Conservation (phyloP, 2,329 filamentous ascomycete genomes). For the Achaetomium macrosporum region DNA sequence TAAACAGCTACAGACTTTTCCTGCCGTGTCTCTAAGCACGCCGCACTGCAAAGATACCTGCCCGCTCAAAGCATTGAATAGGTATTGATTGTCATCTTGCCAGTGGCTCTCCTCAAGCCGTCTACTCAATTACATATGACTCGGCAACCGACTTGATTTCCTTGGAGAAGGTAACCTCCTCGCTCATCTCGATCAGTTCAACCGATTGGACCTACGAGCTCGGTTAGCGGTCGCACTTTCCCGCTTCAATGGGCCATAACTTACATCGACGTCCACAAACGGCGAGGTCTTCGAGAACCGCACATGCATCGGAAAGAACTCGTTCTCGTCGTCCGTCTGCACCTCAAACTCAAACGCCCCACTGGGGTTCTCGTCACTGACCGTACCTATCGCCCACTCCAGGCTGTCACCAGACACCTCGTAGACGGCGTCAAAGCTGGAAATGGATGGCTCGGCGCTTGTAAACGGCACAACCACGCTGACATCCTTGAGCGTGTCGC, state of each 20-base stretch:
- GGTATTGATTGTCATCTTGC: not conserved
- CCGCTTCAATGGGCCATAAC: slow-evolving; percentile 31
- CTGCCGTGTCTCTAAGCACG: slow-evolving; percentile 11
- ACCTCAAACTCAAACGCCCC: slow-evolving; percentile 96
- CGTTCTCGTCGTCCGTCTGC: slow-evolving; percentile 76
- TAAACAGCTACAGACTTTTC: not conserved
- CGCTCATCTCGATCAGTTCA: slow-evolving; percentile 65
- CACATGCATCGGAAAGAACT: slow-evolving; percentile 97
- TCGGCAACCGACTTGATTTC: slow-evolving; percentile 73
- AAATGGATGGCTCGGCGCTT: slow-evolving; percentile 77
- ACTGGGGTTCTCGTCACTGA: slow-evolving; percentile 74
- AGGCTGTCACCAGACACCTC: slow-evolving; percentile 88
- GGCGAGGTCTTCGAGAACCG: slow-evolving; percentile 80
- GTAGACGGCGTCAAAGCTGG: slow-evolving; percentile 90
- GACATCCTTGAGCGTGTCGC: slow-evolving; percentile 75
- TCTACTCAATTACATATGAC: slow-evolving; percentile 68
- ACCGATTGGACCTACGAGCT: slow-evolving; percentile 56
- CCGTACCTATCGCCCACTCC: slow-evolving; percentile 86
- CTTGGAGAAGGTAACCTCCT: slow-evolving; percentile 77
- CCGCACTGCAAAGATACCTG: slow-evolving; percentile 9
- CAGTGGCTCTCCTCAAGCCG: slow-evolving; percentile 9
- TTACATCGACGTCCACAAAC: slow-evolving; percentile 90
- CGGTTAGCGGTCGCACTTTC: slow-evolving; percentile 25
- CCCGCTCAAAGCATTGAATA: slow-evolving; percentile 10
- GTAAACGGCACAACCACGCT: slow-evolving; percentile 82